A percentile compares a stretch with the other conserved stretches of the same genome.
Conservation (phyloP, 2,329 filamentous ascomycete species). For the Fusarium nygamai region DNA sequence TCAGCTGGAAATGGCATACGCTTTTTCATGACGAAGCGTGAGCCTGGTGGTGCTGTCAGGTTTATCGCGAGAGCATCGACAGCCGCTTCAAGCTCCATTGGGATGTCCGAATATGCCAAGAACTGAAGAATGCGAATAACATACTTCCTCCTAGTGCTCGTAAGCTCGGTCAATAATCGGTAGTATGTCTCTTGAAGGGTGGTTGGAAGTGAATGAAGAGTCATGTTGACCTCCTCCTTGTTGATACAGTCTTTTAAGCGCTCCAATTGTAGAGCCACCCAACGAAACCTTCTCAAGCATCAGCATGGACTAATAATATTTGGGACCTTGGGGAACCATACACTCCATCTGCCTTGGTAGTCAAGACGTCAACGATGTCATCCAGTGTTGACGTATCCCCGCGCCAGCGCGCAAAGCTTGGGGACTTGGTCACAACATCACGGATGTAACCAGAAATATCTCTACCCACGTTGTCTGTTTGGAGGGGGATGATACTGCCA, state of each 20-base stretch:
- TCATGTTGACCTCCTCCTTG: accelerated
- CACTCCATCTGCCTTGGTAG: accelerated
- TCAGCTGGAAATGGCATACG: background rate
- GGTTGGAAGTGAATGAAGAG: accelerated
- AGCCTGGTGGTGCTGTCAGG: accelerated
- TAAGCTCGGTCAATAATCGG: accelerated
- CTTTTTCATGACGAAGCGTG: accelerated
- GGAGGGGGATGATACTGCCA: accelerated
- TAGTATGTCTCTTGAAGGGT: accelerated
- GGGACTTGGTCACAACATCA: accelerated
- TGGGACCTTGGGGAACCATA: accelerated
- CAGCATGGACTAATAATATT: accelerated
- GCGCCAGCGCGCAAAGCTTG: background rate
- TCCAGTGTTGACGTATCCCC: accelerated
- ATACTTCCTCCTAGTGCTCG: accelerated
- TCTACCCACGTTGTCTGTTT: accelerated
- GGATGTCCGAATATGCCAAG: accelerated
- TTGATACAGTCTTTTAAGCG: background rate
- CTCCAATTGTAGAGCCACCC: accelerated
- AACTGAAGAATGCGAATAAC: accelerated
- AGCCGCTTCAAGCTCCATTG: accelerated
- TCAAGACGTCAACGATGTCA: accelerated
- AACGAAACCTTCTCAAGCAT: background rate
- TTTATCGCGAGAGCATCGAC: accelerated
- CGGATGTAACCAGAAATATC: accelerated